A percentile compares a stretch with the other conserved stretches of the same genome.
Conservation (phyloP, 2,329 filamentous ascomycete species). For the Aspergillus puulaauensis region DNA sequence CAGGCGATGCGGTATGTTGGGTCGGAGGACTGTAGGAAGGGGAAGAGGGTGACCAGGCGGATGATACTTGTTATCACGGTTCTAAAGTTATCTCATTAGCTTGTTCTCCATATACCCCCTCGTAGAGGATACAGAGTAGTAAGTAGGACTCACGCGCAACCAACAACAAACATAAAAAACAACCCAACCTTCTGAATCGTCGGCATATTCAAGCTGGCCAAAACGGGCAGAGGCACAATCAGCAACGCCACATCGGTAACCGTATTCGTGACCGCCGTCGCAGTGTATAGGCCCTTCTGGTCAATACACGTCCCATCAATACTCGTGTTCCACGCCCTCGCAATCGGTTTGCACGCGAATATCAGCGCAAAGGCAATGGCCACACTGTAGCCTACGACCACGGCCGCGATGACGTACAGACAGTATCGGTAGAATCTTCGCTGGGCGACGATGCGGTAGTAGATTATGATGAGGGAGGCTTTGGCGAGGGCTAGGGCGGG, state of each 20-base stretch:
- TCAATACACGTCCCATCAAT: slow-evolving; percentile 17
- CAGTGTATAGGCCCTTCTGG: slow-evolving; percentile 17
- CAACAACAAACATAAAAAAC: slow-evolving; percentile 18
- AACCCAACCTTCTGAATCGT: slow-evolving; percentile 19
- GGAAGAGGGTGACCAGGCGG: slow-evolving; percentile 23
- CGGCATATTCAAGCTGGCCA: slow-evolving; percentile 15
- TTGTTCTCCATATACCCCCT: background rate
- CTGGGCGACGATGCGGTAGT: slow-evolving; percentile 20
- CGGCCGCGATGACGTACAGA: slow-evolving; percentile 13
- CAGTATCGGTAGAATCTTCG: slow-evolving; percentile 12
- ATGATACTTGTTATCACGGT: slow-evolving; percentile 24
- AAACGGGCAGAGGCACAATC: slow-evolving; percentile 18
- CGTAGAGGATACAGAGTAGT: background rate
- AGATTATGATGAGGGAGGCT: slow-evolving; percentile 24
- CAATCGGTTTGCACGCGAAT: slow-evolving; percentile 22
- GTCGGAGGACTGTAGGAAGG: slow-evolving; percentile 19
- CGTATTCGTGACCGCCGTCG: slow-evolving; percentile 24
- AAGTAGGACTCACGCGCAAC: slow-evolving; percentile 16
- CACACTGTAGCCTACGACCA: slow-evolving; percentile 22
- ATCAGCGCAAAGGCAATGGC: slow-evolving; percentile 22
- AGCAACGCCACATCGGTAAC: slow-evolving; percentile 23
- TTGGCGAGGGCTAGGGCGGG: slow-evolving; percentile 24
- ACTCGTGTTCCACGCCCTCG: slow-evolving; percentile 18
- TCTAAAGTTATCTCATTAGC: slow-evolving; percentile 2
- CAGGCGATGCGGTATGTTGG: slow-evolving; percentile 16